These are phyloP conservation scores for Fusarium sp. DNA, from an alignment of 2,329 filamentous ascomycete species.

Conservation along the genomic window DNA sequence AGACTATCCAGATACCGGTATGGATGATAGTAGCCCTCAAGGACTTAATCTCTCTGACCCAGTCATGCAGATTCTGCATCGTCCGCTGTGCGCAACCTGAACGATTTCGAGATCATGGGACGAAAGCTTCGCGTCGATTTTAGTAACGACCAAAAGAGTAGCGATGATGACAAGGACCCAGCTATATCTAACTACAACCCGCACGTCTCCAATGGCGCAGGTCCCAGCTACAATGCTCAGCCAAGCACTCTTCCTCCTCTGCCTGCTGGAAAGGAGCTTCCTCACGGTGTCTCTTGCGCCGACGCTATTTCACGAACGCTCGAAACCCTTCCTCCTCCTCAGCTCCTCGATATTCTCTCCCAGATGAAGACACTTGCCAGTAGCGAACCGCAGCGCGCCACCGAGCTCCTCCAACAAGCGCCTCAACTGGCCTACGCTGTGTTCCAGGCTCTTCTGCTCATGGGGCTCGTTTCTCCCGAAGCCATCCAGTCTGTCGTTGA, in stretches of 20 bases:
- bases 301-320: constrained; percentile 95
- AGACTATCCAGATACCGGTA: constrained; percentile 92
- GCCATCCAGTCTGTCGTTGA: constrained; percentile 85
- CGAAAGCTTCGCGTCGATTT: constrained; percentile 95
- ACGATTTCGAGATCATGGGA: constrained; percentile 95
- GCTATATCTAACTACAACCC: constrained; percentile 37
- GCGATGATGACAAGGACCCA: constrained; percentile 60
- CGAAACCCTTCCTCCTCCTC: constrained; percentile 82
- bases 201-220: constrained; percentile 47
- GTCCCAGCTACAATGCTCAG: constrained; percentile 47
- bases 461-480: constrained; percentile 89
- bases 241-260: constrained; percentile 76
- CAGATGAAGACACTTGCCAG: constrained; percentile 94
- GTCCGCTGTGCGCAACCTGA: constrained; percentile 92
- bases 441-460: constrained; percentile 91
- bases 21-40: constrained; percentile 5
- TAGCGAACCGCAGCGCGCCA: constrained; percentile 82
- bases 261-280: constrained; percentile 84
- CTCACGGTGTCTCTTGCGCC: constrained; percentile 81
- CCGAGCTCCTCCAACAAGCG: constrained; percentile 85
- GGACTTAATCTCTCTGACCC: constrained; percentile 23
- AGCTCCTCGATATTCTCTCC: constrained; percentile 90
- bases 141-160: constrained; percentile 86
- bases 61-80: constrained; percentile 73
- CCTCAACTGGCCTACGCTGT: constrained; percentile 95